Conservation (phyloP, 116 monocot species). For the Dioscorea cayenensis region DNA sequence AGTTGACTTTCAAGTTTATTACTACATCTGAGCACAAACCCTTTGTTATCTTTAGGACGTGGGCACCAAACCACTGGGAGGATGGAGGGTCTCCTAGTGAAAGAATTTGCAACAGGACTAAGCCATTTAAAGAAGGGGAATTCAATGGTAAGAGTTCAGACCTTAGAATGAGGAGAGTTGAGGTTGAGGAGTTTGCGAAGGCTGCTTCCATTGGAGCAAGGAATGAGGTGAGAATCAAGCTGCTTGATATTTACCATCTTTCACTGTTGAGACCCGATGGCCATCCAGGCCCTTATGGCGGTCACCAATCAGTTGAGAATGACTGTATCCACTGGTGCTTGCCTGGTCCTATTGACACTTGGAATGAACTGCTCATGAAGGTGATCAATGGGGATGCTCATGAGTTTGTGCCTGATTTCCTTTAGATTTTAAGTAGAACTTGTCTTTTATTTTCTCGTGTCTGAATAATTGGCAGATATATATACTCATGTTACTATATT, state of each 20-base stretch:
- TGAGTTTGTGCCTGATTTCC: too few species aligned
- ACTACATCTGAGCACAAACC: constrained; percentile 13
- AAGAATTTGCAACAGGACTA: too few species aligned
- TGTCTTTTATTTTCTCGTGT: too few species aligned
- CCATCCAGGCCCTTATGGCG: background rate
- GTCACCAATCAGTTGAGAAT: too few species aligned
- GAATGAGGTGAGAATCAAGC: background rate
- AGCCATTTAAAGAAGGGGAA: constrained; percentile 8
- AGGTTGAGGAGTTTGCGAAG: constrained; percentile 1
- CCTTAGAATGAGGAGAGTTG: background rate
- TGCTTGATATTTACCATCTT: background rate
- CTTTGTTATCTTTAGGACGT: constrained; percentile 19
- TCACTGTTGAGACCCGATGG: background rate
- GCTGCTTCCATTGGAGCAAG: background rate
- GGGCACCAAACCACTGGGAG: constrained; percentile 21
- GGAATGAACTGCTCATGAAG: too few species aligned
- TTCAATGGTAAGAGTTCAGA: background rate
- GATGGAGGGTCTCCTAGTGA: background rate
- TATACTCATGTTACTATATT: too few species aligned
- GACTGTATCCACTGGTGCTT: too few species aligned
- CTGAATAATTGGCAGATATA: too few species aligned
- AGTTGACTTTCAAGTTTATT: constrained; percentile 10
- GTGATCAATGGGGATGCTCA: too few species aligned
- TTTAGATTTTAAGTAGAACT: too few species aligned
- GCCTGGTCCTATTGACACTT: too few species aligned